Conservation (phyloP, 2,329 filamentous ascomycete genomes). For the Acephala macrosclerotiorum region DNA sequence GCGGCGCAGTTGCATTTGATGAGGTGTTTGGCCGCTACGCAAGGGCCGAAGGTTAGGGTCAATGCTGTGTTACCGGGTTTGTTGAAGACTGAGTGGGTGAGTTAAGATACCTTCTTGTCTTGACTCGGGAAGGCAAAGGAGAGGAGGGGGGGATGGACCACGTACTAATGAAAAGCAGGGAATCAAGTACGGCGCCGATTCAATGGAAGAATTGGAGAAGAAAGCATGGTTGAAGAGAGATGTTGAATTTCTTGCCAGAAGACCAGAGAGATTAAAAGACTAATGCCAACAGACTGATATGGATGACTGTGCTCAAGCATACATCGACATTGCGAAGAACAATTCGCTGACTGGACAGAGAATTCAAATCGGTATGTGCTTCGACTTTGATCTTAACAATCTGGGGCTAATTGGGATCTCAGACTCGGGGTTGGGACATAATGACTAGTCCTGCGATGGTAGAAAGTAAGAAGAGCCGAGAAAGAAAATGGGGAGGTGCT, state of each 20-base stretch:
- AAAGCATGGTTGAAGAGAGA: conserved; percentile 61
- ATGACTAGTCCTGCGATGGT: conserved; percentile 16
- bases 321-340: conserved; percentile 60
- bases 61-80: conserved; percentile 72
- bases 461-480: background rate
- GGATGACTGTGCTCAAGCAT: conserved; percentile 62
- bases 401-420: conserved; percentile 11
- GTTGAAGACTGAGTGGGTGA: conserved; percentile 69
- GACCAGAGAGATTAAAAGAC: background rate
- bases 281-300: conserved; percentile 50
- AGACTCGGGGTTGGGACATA: conserved; percentile 30
- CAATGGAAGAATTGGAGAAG: conserved; percentile 55
- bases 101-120: conserved; percentile 22
- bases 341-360: conserved; percentile 44
- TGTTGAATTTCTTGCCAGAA: conserved; percentile 42
- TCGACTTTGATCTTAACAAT: background rate
- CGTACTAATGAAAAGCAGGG: conserved; percentile 47
- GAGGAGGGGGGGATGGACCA: too few species aligned
- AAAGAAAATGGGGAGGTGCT: background rate
- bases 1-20: conserved; percentile 66
- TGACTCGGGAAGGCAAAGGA: background rate
- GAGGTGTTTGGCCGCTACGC: conserved; percentile 67
- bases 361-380: conserved; percentile 42
- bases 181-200: conserved; percentile 58
- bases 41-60: conserved; percentile 67